These are phyloP conservation scores for Acer saccharum DNA, from an alignment of 345 rosid species.

Conservation along the genomic window DNA sequence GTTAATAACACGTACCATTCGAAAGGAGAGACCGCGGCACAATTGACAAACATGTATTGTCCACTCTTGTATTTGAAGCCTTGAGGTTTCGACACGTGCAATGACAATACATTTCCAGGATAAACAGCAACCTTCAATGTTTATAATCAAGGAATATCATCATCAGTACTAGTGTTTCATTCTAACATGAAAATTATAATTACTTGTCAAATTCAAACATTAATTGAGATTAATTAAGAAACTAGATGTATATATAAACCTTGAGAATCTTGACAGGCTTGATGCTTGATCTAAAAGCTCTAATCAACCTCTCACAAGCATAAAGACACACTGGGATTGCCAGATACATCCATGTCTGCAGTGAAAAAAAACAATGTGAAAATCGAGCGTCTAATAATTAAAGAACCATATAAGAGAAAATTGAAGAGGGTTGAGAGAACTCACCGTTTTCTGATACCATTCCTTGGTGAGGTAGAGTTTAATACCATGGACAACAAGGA, in stretches of 20 bases:
- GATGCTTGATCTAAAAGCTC: conserved; percentile 85
- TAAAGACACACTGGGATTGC: conserved; percentile 70
- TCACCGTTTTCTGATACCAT: conserved; percentile 87
- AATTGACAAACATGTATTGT: conserved; percentile 91
- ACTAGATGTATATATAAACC: conserved; percentile 27
- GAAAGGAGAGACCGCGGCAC: conserved; percentile 79
- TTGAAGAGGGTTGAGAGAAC: neutral
- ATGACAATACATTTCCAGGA: conserved; percentile 78
- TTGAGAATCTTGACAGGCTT: conserved; percentile 76
- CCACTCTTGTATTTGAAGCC: conserved; percentile 92
- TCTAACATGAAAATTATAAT: neutral
- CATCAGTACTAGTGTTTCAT: neutral
- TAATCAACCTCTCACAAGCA: conserved; percentile 63
- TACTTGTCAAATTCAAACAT: neutral
- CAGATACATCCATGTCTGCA: conserved; percentile 93
- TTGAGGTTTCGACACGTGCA: conserved; percentile 85
- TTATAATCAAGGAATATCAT: neutral
- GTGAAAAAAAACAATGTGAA: neutral
- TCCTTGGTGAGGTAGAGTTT: conserved; percentile 65
- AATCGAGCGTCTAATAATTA: neutral
- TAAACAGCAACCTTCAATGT: conserved; percentile 67
- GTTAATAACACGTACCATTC: conserved; percentile 51
- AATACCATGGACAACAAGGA: conserved; percentile 79
- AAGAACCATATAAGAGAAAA: neutral
- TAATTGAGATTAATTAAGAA: neutral